Percentiles rank a stretch among this genome's conserved stretches.
phyloP scores from a whole-genome alignment of 768 basidiomycete genomes.

The Boletus eberwhitei region DNA sequence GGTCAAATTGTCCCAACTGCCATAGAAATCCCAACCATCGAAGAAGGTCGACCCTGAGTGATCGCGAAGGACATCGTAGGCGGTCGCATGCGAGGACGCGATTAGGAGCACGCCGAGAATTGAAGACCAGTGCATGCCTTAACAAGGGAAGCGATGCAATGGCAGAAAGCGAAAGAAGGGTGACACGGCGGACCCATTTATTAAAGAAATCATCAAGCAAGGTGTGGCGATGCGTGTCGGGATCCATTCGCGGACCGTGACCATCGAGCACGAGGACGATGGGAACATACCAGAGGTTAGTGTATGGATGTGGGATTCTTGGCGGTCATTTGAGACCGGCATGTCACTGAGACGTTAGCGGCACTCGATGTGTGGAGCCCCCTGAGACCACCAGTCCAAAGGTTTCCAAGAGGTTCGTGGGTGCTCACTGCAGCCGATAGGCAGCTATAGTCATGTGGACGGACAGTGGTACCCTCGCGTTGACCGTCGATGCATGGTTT shows the following conservation, averaged over 20 bases:
- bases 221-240: constrained; percentile 6
- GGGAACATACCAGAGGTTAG: background rate
- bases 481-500: background rate
- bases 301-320: background rate
- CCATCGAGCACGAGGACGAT: background rate
- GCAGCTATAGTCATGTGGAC: background rate
- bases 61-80: constrained; percentile 40
- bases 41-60: constrained; percentile 53
- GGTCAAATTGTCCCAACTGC: constrained; percentile 46
- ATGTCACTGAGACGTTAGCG: background rate
- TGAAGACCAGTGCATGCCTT: constrained; percentile 12
- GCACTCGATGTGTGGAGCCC: background rate
- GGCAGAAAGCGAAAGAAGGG: background rate
- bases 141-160: background rate
- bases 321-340: background rate
- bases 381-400: background rate
- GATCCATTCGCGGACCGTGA: background rate
- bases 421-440: background rate
- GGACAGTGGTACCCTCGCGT: background rate
- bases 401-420: background rate
- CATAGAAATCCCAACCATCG: constrained; percentile 53
- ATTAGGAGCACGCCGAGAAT: background rate
- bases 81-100: constrained; percentile 1
- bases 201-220: background rate
- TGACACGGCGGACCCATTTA: constrained; percentile 1